These are phyloP conservation scores for Harringtonia aguacate DNA, from an alignment of 2,329 filamentous ascomycete genomes.

Conservation along the genomic window DNA sequence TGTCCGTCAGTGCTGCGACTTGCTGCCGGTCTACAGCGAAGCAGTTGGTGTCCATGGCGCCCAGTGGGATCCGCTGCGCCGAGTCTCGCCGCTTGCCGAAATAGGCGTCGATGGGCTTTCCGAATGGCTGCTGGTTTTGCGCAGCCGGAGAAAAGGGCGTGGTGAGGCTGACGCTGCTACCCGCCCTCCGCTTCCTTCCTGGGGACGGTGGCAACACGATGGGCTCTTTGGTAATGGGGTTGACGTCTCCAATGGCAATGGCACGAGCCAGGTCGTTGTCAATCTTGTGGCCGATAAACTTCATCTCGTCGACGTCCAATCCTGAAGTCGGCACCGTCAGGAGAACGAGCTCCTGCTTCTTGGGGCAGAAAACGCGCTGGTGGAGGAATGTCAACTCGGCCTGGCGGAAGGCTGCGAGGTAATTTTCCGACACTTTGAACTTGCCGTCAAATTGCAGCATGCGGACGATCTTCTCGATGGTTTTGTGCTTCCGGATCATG, in stretches of 20 bases:
- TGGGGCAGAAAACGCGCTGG: constrained; percentile 87
- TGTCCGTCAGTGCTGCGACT: constrained; percentile 36
- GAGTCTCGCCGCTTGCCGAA: constrained; percentile 35
- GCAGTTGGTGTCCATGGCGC: constrained; percentile 53
- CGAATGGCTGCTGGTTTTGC: constrained; percentile 12
- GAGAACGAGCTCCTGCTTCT: constrained; percentile 58
- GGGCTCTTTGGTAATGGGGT: constrained; percentile 77
- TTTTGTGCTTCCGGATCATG: constrained; percentile 82
- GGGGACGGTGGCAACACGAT: constrained; percentile 34
- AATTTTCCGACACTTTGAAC: constrained; percentile 67
- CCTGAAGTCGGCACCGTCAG: constrained; percentile 56
- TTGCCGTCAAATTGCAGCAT: constrained; percentile 87
- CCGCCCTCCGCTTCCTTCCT: constrained; percentile 23
- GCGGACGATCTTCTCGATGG: constrained; percentile 68
- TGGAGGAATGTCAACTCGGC: constrained; percentile 90
- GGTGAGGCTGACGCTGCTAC: constrained; percentile 19
- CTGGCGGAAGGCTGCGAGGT: constrained; percentile 69
- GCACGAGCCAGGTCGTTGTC: constrained; percentile 58
- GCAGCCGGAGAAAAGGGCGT: constrained; percentile 7
- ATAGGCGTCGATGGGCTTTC: constrained; percentile 44
- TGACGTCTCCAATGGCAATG: constrained; percentile 71
- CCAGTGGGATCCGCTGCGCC: constrained; percentile 38
- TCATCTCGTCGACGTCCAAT: constrained; percentile 57
- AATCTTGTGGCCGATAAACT: constrained; percentile 69
- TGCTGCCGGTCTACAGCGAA: constrained; percentile 41